Evolutionary conservation across 768 basidiomycete species (phyloP).

Genomic region (Candolleomyces aberdarensis): DNA sequence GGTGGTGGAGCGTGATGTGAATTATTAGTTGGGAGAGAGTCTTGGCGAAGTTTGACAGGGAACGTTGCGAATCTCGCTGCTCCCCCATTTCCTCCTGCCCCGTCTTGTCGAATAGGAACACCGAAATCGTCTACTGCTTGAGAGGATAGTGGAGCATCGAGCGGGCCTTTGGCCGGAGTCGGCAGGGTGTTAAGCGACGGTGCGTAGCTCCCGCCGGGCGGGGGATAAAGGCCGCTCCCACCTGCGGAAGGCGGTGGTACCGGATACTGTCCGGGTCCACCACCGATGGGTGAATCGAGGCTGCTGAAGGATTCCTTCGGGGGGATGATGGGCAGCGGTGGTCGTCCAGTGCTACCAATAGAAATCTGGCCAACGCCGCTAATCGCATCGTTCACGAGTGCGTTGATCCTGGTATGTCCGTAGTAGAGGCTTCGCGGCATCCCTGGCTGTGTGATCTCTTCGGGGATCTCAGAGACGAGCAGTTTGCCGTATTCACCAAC

Average conservation of each 20-base stretch:
- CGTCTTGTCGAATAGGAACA: background rate
- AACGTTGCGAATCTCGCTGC: conserved; percentile 63
- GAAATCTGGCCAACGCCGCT: conserved; percentile 50
- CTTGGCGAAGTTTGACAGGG: conserved; percentile 43
- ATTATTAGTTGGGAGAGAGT: conserved; percentile 21
- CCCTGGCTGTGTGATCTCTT: conserved; percentile 79
- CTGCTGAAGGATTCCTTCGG: background rate
- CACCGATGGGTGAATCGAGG: background rate
- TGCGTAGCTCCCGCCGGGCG: conserved; percentile 13
- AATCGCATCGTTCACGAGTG: conserved; percentile 61
- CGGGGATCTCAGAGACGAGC: conserved; percentile 65
- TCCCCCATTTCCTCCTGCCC: conserved; percentile 20
- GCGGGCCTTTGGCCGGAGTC: conserved; percentile 23
- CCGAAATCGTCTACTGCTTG: conserved; percentile 3
- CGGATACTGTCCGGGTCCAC: background rate
- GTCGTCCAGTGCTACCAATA: conserved; percentile 32
- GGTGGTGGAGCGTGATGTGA: conserved; percentile 3
- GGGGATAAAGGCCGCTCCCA: conserved; percentile 1
- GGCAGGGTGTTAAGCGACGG: conserved; percentile 39
- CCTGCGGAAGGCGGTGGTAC: background rate
- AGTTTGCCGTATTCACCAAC: conserved; percentile 54
- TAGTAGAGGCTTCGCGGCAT: conserved; percentile 69
- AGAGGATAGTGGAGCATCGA: conserved; percentile 14
- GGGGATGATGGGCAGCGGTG: conserved; percentile 3
- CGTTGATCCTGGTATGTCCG: conserved; percentile 60